Percentiles rank a stretch among this genome's conserved stretches.
Evolutionary conservation across 257 asterid species (phyloP).

Genomic region (Marsdenia floribunda): DNA sequence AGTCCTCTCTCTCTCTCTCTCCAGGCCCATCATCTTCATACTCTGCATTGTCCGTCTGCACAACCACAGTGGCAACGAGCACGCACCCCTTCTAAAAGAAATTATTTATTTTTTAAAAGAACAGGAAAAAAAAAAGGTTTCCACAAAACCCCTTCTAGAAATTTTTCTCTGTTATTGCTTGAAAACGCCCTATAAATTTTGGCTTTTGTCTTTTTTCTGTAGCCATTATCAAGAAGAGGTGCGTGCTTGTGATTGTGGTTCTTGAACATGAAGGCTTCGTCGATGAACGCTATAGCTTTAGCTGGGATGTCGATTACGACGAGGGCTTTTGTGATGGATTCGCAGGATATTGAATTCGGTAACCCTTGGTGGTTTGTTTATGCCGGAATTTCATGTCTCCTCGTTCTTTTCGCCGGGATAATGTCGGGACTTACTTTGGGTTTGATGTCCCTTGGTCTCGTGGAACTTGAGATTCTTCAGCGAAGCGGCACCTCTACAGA

Average conservation of each 20-base stretch:
- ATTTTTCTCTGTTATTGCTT: background rate
- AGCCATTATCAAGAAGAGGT: no score
- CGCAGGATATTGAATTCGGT: constrained; percentile 77
- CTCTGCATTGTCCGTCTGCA: no score
- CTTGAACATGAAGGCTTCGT: constrained; percentile 27
- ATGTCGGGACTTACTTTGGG: constrained; percentile 96
- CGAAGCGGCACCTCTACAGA: constrained; percentile 67
- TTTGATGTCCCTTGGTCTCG: constrained; percentile 86
- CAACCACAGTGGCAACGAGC: background rate
- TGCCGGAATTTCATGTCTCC: constrained; percentile 86
- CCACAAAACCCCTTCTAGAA: no score
- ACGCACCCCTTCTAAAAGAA: background rate
- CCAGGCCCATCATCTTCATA: no score
- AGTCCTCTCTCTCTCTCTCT: background rate
- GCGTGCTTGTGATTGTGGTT: background rate
- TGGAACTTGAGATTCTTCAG: constrained; percentile 89
- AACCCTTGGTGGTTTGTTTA: constrained; percentile 85
- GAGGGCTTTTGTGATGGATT: constrained; percentile 47
- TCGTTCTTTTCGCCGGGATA: constrained; percentile 90
- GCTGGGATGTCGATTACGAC: constrained; percentile 31
- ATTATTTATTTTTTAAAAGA: no score
- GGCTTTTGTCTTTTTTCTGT: background rate
- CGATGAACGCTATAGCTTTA: constrained; percentile 37
- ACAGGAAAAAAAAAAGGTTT: no score
- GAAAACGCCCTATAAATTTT: background rate